phyloP scores from a whole-genome alignment of 1,139 yeast species.

The Candida dubliniensis region DNA sequence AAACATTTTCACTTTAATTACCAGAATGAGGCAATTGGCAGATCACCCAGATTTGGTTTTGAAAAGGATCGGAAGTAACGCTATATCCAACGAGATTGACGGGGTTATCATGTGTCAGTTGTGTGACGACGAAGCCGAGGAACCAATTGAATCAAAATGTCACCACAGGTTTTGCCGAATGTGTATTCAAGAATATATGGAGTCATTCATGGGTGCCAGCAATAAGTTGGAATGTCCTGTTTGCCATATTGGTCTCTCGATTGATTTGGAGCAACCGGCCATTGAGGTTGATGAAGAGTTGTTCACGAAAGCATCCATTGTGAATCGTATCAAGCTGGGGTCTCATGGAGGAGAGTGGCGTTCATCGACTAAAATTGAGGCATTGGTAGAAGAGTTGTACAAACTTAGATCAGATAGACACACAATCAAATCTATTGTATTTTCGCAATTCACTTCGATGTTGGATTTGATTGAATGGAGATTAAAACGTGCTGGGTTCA shows the following conservation, averaged over 20 bases:
- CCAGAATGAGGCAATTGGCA: slow-evolving; percentile 96
- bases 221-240: slow-evolving; percentile 83
- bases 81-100: slow-evolving; percentile 34
- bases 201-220: slow-evolving; percentile 67
- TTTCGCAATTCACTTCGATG: slow-evolving; percentile 96
- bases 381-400: slow-evolving; percentile 88
- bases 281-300: slow-evolving; percentile 68
- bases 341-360: slow-evolving; percentile 77
- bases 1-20: slow-evolving; percentile 89
- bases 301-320: slow-evolving; percentile 78
- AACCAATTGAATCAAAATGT: slow-evolving; percentile 91
- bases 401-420: slow-evolving; percentile 80
- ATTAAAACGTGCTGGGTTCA: slow-evolving; percentile 87
- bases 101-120: slow-evolving; percentile 84
- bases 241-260: slow-evolving; percentile 88
- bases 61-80: slow-evolving; percentile 56
- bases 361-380: slow-evolving; percentile 94
- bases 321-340: slow-evolving; percentile 80
- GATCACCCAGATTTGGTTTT: slow-evolving; percentile 96
- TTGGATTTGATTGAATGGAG: slow-evolving; percentile 95
- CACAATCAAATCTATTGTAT: slow-evolving; percentile 92
- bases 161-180: slow-evolving; percentile 91
- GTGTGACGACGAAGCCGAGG: slow-evolving; percentile 98
- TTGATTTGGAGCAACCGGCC: slow-evolving; percentile 86
- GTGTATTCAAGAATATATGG: slow-evolving; percentile 87